A percentile compares a stretch with the other conserved stretches of the same genome.
phyloP scores from a whole-genome alignment of 148 eudicot genomes.

The Heliosperma pusillum region DNA sequence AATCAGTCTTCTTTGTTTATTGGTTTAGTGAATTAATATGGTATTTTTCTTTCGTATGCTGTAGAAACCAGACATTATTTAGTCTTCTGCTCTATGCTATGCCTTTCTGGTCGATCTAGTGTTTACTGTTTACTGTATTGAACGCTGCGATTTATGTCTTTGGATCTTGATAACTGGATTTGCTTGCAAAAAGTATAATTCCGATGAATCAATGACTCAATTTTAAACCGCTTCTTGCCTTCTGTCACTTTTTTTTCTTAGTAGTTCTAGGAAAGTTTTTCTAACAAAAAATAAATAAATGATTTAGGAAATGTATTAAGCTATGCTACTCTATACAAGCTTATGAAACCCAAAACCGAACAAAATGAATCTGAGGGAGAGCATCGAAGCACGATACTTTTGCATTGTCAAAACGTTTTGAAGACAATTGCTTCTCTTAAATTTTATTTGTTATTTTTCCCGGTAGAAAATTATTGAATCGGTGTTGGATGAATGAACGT shows the following conservation, averaged over 20 bases:
- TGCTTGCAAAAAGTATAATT: constrained; percentile 14
- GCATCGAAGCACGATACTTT: too few relatives aligned
- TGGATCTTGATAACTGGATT: constrained; percentile 12
- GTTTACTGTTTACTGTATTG: constrained; percentile 18
- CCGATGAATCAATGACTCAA: constrained; percentile 16
- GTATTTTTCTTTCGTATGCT: constrained; percentile 19
- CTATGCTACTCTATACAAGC: too few relatives aligned
- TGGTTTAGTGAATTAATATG: constrained; percentile 17
- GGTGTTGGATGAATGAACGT: too few relatives aligned
- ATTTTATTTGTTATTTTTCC: too few relatives aligned
- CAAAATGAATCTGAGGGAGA: too few relatives aligned
- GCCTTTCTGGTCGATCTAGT: constrained; percentile 12
- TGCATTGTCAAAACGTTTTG: too few relatives aligned
- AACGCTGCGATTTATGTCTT: constrained; percentile 6
- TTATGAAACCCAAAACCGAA: too few relatives aligned
- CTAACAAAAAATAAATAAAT: too few relatives aligned
- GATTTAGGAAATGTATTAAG: too few relatives aligned
- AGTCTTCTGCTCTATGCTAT: constrained; percentile 15
- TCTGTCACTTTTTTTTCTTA: background rate
- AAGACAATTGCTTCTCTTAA: too few relatives aligned
- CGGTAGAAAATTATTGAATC: too few relatives aligned
- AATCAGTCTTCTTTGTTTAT: constrained; percentile 12
- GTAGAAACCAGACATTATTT: constrained; percentile 23
- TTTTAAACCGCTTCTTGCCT: background rate
- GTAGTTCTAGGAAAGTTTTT: background rate